Conservation (phyloP, 495 filamentous ascomycete genomes). For the Articulospora tetracladia region DNA sequence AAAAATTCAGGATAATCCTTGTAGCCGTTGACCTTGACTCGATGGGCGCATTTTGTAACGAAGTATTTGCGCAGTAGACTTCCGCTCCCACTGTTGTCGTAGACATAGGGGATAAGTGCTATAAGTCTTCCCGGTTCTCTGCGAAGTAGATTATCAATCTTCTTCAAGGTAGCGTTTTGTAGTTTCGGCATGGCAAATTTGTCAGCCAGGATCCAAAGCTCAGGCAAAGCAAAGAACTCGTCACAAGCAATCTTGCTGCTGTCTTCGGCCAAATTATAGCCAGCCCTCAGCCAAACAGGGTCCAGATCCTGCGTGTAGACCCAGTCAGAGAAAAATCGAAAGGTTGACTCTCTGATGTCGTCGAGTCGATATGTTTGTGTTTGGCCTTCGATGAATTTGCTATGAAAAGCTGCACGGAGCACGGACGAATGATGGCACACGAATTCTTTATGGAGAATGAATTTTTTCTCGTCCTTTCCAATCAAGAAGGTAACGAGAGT, state of each 20-base stretch:
- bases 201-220: background rate
- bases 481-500: background rate
- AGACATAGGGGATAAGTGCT: no score
- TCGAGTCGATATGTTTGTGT: slow-evolving; percentile 8
- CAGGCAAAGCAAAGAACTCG: background rate
- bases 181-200: background rate
- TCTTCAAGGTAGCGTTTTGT: background rate
- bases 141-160: background rate
- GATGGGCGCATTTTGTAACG: background rate
- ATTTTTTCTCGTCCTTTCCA: background rate
- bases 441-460: background rate
- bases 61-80: background rate
- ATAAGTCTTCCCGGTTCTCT: no score
- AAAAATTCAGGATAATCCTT: background rate
- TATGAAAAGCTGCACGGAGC: slow-evolving; percentile 2
- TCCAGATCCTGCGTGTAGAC: slow-evolving; percentile 5
- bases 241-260: background rate
- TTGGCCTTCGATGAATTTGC: slow-evolving; percentile 7
- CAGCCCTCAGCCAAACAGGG: background rate
- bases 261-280: background rate
- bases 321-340: background rate
- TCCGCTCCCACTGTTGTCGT: background rate
- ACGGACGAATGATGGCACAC: slow-evolving; percentile 1
- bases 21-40: background rate
- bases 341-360: background rate